phyloP scores from a whole-genome alignment of 129 eudicot species.

The Logfia minima region DNA sequence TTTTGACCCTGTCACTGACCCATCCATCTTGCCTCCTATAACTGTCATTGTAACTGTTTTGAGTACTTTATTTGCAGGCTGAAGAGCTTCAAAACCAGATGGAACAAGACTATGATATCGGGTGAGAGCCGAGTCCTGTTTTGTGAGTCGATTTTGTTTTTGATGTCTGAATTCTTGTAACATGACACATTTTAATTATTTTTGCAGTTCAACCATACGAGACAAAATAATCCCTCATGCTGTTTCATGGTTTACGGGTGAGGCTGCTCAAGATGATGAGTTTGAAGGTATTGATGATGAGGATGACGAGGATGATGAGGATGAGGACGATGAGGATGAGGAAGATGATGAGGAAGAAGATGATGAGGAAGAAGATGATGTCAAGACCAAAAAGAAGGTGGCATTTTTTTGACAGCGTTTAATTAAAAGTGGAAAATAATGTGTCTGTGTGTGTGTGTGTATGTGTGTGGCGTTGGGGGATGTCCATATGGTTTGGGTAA shows the following conservation, averaged over 20 bases:
- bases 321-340: slow-evolving; percentile 62
- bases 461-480: neutral
- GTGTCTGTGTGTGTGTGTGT: neutral
- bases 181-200: neutral
- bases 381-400: slow-evolving; percentile 56
- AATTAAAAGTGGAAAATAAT: neutral
- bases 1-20: neutral
- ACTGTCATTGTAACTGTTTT: neutral
- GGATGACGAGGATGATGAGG: slow-evolving; percentile 50
- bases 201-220: neutral
- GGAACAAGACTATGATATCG: slow-evolving; percentile 19
- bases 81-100: slow-evolving; percentile 13
- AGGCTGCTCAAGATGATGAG: slow-evolving; percentile 72
- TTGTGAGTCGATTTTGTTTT: neutral
- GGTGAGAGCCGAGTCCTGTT: neutral
- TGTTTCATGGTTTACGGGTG: slow-evolving; percentile 94
- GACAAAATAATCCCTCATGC: slow-evolving; percentile 71
- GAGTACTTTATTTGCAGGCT: neutral
- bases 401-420: neutral
- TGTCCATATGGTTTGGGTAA: neutral
- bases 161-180: neutral
- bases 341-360: slow-evolving; percentile 54
- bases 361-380: slow-evolving; percentile 40
- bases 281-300: slow-evolving; percentile 58
- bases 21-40: neutral